Base-by-base conservation (phyloP, 495 filamentous ascomycete genomes). In the Copromyces sp. region DNA sequence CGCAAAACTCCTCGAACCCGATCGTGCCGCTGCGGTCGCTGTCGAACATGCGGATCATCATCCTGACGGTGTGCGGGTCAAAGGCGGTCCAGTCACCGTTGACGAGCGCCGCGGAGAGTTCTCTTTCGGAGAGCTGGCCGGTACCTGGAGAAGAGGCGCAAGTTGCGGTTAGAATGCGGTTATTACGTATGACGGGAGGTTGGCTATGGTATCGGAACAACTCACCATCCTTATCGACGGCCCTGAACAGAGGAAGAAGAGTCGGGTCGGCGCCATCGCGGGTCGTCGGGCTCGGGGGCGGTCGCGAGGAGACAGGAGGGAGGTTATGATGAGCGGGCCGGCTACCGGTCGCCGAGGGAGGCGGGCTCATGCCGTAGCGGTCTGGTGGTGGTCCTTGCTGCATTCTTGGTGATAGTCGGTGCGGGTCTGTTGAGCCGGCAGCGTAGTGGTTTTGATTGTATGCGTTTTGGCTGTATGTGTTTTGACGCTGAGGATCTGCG, bases 41-140 rank as follows among this genome's bases (percentile, higher is more conserved):
- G 83, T 98, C 95, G 82, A 99, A 99, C 95, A 98, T 98, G 78
- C 91, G 89, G 74, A 98, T 97, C 95, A 99, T 98, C 93, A 97
- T 96, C 73, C 91, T 91, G 72, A 99, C 93, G 3, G 95, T 99
- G 75, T 97, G 92, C n/a, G 91, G 89, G 82, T 99, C 96, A 80
- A 99, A 99, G 5, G 91, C 87, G 6, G 93, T 91, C 86, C 90
- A 98, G 84, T 99, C 95, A 59, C 94, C 95, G 80, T 99, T 99
- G 47, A 99, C 96, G 9, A 99, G 89, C 12, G 95, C 95, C 0
- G 92, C 91, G 11, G 92, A 90, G 20, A 99, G 92, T 81, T 99
- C 95, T 74, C 86, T 83, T 80, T 98, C 96, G 2, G 91, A 93
- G 47, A 99, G 87, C 70, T 93, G 87, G 32, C 94, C 94, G 68